Evolutionary conservation across 2,329 filamentous ascomycete species (phyloP).

Genomic region (Penicillium sp.): DNA sequence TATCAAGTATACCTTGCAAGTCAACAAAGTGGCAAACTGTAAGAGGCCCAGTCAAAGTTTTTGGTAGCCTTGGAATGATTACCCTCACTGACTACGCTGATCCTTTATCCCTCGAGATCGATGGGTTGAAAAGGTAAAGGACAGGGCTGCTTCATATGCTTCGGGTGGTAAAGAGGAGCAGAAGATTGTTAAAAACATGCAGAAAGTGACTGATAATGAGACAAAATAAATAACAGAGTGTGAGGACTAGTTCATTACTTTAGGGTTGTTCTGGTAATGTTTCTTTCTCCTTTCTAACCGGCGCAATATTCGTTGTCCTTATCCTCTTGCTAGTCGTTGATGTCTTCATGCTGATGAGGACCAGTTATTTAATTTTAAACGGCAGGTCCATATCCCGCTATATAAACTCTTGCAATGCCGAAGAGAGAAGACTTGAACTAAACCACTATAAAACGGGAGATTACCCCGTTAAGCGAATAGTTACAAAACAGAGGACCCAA

Average conservation of each 20-base stretch:
- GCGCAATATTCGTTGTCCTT: too few relatives aligned
- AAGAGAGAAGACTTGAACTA: background rate
- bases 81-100: background rate
- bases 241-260: too few relatives aligned
- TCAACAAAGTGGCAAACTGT: conserved; percentile 21
- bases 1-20: conserved; percentile 24
- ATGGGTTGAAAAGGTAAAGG: conserved; percentile 19
- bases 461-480: background rate
- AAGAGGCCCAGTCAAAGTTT: background rate
- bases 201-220: background rate
- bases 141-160: conserved; percentile 16
- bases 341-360: too few relatives aligned
- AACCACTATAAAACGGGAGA: background rate
- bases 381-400: too few relatives aligned
- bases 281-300: too few relatives aligned
- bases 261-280: too few relatives aligned
- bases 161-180: conserved; percentile 24
- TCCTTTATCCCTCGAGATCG: conserved; percentile 10
- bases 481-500: background rate
- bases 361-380: too few relatives aligned
- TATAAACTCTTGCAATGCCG: too few relatives aligned
- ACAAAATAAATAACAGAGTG: background rate
- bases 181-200: conserved; percentile 14
- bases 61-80: background rate
- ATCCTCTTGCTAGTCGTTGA: too few relatives aligned